phyloP scores from a whole-genome alignment of 2,329 filamentous ascomycete species.

The Pseudogymnoascus sp. region DNA sequence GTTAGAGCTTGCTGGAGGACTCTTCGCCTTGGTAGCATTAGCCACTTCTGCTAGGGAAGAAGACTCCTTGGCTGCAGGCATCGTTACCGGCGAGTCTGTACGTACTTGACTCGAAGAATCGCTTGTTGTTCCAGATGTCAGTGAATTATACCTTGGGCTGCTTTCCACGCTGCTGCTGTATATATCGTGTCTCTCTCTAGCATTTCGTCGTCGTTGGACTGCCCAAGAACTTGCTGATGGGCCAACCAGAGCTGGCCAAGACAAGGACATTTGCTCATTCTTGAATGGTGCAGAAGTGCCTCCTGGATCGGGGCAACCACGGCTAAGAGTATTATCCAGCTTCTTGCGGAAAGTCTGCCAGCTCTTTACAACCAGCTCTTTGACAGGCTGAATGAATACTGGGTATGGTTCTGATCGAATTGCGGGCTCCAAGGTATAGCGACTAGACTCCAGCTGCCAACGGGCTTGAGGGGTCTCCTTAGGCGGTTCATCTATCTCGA shows the following conservation, averaged over 20 bases:
- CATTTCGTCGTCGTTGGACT: constrained; percentile 17
- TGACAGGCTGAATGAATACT: constrained; percentile 25
- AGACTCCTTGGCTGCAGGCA: neutral
- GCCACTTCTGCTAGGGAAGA: neutral
- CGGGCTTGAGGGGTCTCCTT: constrained; percentile 9
- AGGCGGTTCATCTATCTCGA: constrained; percentile 10
- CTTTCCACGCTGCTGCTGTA: constrained; percentile 17
- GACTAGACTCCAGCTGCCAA: constrained; percentile 3
- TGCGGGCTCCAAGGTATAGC: constrained; percentile 17
- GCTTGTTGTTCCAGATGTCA: constrained; percentile 1
- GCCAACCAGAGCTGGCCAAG: neutral
- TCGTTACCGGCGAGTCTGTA: neutral
- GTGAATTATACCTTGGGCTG: constrained; percentile 19
- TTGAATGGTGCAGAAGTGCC: neutral
- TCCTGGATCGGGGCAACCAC: neutral
- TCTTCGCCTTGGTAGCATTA: neutral
- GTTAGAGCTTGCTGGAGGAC: neutral
- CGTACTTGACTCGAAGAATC: neutral
- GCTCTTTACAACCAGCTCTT: constrained; percentile 23
- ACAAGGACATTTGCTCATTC: neutral
- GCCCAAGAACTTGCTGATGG: neutral
- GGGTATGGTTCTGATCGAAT: constrained; percentile 23
- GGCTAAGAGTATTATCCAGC: constrained; percentile 21
- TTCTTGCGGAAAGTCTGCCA: constrained; percentile 21
- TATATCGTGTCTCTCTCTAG: constrained; percentile 24